These are phyloP conservation scores for Dendrobium chrysotoxum DNA, from an alignment of 106 monocot species.

Conservation along the genomic window DNA sequence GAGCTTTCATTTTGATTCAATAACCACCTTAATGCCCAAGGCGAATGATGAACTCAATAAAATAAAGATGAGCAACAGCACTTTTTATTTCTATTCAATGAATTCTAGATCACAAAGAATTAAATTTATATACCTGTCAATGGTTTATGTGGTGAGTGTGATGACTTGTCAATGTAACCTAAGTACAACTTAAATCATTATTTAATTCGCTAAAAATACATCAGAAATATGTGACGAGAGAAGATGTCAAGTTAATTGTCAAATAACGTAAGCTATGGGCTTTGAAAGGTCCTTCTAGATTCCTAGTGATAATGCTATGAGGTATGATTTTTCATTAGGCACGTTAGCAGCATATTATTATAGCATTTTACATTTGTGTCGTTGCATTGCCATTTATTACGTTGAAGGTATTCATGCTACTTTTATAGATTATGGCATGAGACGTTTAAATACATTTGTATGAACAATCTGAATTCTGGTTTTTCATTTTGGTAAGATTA, in stretches of 20 bases:
- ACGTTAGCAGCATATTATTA: background rate
- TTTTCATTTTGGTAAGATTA: background rate
- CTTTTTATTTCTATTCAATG: no score
- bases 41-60: no score
- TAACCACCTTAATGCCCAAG: no score
- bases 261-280: background rate
- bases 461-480: background rate
- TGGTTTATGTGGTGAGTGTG: background rate
- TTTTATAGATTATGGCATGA: no score
- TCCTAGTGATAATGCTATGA: background rate
- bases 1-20: no score
- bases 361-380: background rate
- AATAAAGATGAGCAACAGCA: no score
- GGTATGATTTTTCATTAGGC: background rate
- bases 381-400: background rate
- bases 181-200: background rate
- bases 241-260: background rate
- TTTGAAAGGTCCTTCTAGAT: background rate
- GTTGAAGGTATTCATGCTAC: background rate
- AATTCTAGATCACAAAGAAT: no score
- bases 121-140: background rate
- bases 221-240: background rate
- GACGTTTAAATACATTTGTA: background rate
- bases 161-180: no score
- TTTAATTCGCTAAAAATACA: background rate